Conservation (phyloP, 352 stramenopile species). For the Pythium guiyangense region DNA sequence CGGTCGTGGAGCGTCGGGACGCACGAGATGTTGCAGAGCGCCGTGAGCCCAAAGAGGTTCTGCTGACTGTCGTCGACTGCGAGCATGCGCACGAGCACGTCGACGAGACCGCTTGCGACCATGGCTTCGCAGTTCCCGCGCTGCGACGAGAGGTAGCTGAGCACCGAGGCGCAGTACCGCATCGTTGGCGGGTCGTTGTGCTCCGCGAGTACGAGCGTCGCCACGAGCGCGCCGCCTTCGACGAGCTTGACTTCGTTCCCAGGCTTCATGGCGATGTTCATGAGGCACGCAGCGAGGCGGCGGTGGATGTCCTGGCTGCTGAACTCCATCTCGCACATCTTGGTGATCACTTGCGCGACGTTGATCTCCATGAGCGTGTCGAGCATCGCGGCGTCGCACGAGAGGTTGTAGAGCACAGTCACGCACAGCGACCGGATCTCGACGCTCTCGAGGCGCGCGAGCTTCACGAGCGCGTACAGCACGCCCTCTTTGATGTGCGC, state of each 20-base stretch:
- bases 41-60: conserved; percentile 67
- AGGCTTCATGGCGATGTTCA: conserved; percentile 63
- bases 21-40: conserved; percentile 75
- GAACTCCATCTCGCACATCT: conserved; percentile 85
- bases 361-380: conserved; percentile 83
- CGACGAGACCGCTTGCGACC: conserved; percentile 53
- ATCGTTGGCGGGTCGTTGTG: conserved; percentile 68
- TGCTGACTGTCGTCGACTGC: conserved; percentile 45
- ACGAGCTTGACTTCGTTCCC: conserved; percentile 57
- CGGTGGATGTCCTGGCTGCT: conserved; percentile 76
- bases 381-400: conserved; percentile 61
- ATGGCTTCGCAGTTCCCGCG: conserved; percentile 74
- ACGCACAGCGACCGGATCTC: conserved; percentile 80
- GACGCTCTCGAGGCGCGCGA: conserved; percentile 75
- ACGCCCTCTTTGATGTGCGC: conserved; percentile 85
- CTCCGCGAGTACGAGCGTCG: conserved; percentile 64
- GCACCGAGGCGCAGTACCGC: conserved; percentile 62
- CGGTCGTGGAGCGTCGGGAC: conserved; percentile 60
- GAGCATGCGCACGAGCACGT: conserved; percentile 64
- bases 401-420: conserved; percentile 81
- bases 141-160: conserved; percentile 68
- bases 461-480: conserved; percentile 85
- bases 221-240: conserved; percentile 57
- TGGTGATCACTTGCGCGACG: conserved; percentile 79
- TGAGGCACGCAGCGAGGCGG: conserved; percentile 65